Percentiles rank a stretch among this genome's conserved stretches.
Evolutionary conservation across 805 yeast species (phyloP).

Genomic region (Lachancea sp.): DNA sequence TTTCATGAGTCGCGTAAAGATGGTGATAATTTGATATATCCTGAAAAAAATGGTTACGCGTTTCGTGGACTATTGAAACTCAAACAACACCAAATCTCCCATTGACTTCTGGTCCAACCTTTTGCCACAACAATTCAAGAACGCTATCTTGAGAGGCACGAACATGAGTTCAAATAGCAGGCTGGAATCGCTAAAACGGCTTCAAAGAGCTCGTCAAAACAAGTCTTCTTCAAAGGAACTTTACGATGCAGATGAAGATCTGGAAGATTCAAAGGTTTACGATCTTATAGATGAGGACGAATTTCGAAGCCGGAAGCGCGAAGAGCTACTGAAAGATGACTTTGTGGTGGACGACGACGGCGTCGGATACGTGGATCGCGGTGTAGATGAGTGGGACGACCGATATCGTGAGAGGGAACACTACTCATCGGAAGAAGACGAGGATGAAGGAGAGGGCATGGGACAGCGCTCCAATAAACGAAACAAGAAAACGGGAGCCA

Average conservation of each 20-base stretch:
- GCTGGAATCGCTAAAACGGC: slow-evolving; percentile 53
- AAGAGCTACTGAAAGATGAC: slow-evolving; percentile 79
- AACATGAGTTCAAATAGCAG: slow-evolving; percentile 41
- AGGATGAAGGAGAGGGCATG: slow-evolving; percentile 11
- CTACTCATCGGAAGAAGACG: slow-evolving; percentile 52
- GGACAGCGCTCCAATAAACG: slow-evolving; percentile 25
- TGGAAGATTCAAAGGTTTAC: slow-evolving; percentile 52
- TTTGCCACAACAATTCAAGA: background rate
- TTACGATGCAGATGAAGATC: slow-evolving; percentile 43
- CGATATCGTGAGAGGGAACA: slow-evolving; percentile 43
- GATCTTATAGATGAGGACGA: slow-evolving; percentile 83
- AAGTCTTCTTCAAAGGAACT: slow-evolving; percentile 13
- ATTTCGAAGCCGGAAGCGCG: slow-evolving; percentile 68
- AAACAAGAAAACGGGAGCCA: too few species aligned
- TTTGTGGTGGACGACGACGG: slow-evolving; percentile 94
- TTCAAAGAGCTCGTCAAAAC: slow-evolving; percentile 48
- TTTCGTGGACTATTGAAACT: background rate
- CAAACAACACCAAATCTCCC: background rate
- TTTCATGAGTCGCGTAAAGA: background rate
- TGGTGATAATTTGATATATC: background rate
- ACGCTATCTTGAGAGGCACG: background rate
- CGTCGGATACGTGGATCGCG: slow-evolving; percentile 89
- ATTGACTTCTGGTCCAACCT: too few species aligned
- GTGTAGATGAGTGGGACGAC: slow-evolving; percentile 83
- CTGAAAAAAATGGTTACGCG: background rate